These are phyloP conservation scores for Trichoderma aggressivum DNA, from an alignment of 2,329 filamentous ascomycete genomes.

Conservation along the genomic window DNA sequence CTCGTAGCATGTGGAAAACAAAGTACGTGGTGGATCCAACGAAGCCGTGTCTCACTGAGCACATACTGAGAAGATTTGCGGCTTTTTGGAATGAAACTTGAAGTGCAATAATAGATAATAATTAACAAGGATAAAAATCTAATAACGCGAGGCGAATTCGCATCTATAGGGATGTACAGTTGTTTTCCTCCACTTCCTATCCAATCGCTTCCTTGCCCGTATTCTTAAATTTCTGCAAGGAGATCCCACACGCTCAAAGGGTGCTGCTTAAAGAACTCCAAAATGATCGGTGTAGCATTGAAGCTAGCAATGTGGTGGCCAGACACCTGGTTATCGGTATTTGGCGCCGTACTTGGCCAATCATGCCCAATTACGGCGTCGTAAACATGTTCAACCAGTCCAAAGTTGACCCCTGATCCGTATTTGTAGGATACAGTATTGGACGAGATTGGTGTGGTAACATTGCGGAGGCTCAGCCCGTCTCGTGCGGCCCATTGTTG, in stretches of 20 bases:
- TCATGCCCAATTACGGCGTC: constrained; percentile 2
- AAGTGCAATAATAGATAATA: background rate
- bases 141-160: background rate
- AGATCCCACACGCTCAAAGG: background rate
- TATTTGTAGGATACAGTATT: background rate
- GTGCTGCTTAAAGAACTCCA: background rate
- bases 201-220: background rate
- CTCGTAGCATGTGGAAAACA: background rate
- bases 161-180: background rate
- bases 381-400: background rate
- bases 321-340: background rate
- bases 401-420: background rate
- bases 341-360: background rate
- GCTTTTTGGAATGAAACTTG: background rate
- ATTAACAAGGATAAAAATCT: background rate
- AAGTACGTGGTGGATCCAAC: background rate
- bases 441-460: background rate
- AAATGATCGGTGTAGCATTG: background rate
- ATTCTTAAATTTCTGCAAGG: background rate
- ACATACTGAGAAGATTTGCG: background rate
- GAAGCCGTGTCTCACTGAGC: background rate
- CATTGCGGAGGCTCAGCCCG: background rate
- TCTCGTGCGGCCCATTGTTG: constrained; percentile 1
- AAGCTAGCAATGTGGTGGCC: constrained; percentile 4
- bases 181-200: background rate